Conservation (phyloP, 108 stramenopile species). For the Skeletonema tropicum region DNA sequence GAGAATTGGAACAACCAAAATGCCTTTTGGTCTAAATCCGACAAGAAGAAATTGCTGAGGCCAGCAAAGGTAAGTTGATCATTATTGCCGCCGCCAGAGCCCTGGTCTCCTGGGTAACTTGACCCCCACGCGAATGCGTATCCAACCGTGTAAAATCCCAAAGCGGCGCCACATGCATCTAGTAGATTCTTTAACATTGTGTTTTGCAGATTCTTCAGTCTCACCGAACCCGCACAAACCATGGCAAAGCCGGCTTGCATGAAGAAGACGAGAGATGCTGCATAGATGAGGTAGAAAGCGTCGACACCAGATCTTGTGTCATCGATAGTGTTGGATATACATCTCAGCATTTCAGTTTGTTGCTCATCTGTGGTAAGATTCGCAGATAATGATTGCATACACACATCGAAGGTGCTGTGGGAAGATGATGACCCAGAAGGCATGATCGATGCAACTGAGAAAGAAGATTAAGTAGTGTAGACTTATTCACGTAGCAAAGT, state of each 20-base stretch:
- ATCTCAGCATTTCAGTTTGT: constrained; percentile 12
- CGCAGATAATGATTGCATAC: not conserved
- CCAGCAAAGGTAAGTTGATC: constrained; percentile 68
- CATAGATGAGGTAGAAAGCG: constrained; percentile 38
- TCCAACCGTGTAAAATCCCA: constrained; percentile 81
- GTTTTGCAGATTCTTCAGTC: constrained; percentile 86
- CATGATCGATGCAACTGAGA: not conserved
- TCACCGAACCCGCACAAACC: constrained; percentile 83
- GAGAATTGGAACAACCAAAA: constrained; percentile 89
- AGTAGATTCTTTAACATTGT: constrained; percentile 86
- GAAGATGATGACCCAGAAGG: not conserved
- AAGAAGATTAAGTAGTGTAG: not conserved
- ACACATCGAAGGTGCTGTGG: constrained; percentile 3
- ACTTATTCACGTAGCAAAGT: too few species aligned
- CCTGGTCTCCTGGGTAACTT: constrained; percentile 29
- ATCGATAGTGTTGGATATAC: constrained; percentile 2
- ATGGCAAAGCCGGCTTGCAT: constrained; percentile 87
- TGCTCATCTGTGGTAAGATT: constrained; percentile 11
- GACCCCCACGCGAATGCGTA: constrained; percentile 77
- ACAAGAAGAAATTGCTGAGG: constrained; percentile 49
- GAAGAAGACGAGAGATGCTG: constrained; percentile 38
- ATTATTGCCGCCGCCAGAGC: constrained; percentile 18
- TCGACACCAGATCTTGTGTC: constrained; percentile 14
- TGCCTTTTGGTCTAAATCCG: constrained; percentile 37
- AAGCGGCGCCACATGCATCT: constrained; percentile 75